Evolutionary conservation across 2,329 filamentous ascomycete genomes (phyloP), one percentile per base, ranked within the genome.

Genomic region (Verticillium nonalfalfae): DNA sequence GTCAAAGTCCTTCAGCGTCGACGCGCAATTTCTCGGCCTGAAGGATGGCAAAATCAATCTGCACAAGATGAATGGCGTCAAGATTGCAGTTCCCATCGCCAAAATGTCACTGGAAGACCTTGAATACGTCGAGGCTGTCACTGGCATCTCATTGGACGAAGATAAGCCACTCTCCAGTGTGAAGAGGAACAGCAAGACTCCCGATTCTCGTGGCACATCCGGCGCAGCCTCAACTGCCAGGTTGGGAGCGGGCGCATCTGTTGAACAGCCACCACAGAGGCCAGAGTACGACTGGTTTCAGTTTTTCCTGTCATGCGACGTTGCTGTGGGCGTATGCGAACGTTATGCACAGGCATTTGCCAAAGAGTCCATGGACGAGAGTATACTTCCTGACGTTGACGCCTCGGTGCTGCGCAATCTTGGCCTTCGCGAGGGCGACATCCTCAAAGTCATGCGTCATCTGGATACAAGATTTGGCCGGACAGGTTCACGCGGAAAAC

Each of bases 281-380:
- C 81, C 90, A 1, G 89, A 95, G 57, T 96, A 98, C 73, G 95
- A 99, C 73, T 99, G 95, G 95, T 99, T 99, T 71, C 93, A 97
- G 72, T 98, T 99, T 78, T 99, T 99, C 81, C 79, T 99, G 50
- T 87, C 88, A 65, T 96, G 93, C 73, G 94, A 96, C 56, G 92
- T 98, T 68, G 90, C 93, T 55, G 91, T 94, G 57, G 91, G 96
- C 62, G 88, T 97, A 56, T 99, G 95, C 75, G 94, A 98, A 76
- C 86, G 95, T 60, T 99, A 99, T 71, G 89, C 93, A 1, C 90
- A 93, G 70, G 91, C 92, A 2, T 99, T 99, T 71, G 75, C 85
- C 57, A 89, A 89, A 70, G 95, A 99, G 71, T 95, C 93, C 31
- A 98, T 99, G 92, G 93, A 96, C 66, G 93, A 97, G 74, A 93